These are phyloP conservation scores for Panaeolus papilionaceus DNA, from an alignment of 768 basidiomycete genomes.

Conservation along the genomic window DNA sequence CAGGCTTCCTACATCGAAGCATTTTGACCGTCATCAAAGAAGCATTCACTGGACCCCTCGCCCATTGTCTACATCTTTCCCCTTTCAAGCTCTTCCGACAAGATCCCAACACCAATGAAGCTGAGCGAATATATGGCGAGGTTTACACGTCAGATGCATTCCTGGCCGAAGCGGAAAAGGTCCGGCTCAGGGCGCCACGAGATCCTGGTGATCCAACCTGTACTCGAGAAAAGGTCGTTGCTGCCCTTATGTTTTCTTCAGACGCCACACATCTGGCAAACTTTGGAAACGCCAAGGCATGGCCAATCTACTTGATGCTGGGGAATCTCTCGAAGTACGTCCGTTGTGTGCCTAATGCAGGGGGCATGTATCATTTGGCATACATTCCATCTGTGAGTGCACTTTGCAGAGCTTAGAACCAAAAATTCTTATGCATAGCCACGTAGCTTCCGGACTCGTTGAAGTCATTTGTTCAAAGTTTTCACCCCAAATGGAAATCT, in stretches of 20 bases:
- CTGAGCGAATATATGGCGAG: slow-evolving; percentile 30
- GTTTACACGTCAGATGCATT: slow-evolving; percentile 34
- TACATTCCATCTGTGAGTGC: slow-evolving; percentile 46
- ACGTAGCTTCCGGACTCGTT: slow-evolving; percentile 28
- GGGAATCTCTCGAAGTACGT: slow-evolving; percentile 49
- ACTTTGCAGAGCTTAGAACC: neutral
- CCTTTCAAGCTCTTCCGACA: slow-evolving; percentile 35
- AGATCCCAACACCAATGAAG: slow-evolving; percentile 20
- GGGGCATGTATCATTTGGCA: slow-evolving; percentile 47
- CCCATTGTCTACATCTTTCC: slow-evolving; percentile 32
- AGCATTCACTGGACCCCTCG: slow-evolving; percentile 28
- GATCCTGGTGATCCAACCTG: slow-evolving; percentile 23
- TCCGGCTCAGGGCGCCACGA: neutral
- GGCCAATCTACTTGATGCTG: slow-evolving; percentile 50
- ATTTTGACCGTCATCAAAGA: slow-evolving; percentile 32
- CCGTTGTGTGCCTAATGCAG: slow-evolving; percentile 31
- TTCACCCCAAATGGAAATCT: slow-evolving; percentile 18
- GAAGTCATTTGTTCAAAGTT: slow-evolving; percentile 23
- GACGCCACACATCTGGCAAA: slow-evolving; percentile 41
- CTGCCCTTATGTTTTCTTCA: slow-evolving; percentile 38
- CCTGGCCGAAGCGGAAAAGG: slow-evolving; percentile 23
- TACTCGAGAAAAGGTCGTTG: slow-evolving; percentile 28
- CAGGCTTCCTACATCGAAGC: slow-evolving; percentile 31
- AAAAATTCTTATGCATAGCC: too few species aligned
- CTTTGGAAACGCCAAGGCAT: slow-evolving; percentile 44